Conservation (phyloP, 177 flowering plant genomes). For the Tripterygium wilfordii region DNA sequence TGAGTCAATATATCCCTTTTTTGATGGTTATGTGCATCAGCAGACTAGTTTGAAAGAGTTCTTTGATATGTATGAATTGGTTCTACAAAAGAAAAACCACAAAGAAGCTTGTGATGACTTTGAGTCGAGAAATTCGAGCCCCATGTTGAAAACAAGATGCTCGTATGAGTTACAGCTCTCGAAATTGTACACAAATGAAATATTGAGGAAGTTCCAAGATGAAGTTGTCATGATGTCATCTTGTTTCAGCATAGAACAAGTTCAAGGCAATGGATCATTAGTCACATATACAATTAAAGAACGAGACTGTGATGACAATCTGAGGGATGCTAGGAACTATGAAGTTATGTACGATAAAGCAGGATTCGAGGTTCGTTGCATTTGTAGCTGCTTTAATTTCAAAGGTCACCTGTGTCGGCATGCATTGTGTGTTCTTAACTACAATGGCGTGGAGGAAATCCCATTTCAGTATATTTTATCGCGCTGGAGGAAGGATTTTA, state of each 20-base stretch:
- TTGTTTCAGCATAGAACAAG: slow-evolving; percentile 43
- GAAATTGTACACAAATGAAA: slow-evolving; percentile 39
- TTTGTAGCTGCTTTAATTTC: slow-evolving; percentile 52
- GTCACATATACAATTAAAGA: slow-evolving; percentile 46
- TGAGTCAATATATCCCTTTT: slow-evolving; percentile 30
- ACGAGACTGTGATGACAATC: slow-evolving; percentile 24
- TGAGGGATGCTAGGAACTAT: slow-evolving; percentile 23
- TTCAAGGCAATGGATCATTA: slow-evolving; percentile 30
- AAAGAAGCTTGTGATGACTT: slow-evolving; percentile 42
- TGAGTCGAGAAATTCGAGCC: slow-evolving; percentile 36
- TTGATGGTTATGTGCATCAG: slow-evolving; percentile 37
- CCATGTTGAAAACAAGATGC: slow-evolving; percentile 33
- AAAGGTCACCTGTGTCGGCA: slow-evolving; percentile 60
- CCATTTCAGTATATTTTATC: slow-evolving; percentile 50
- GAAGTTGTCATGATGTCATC: slow-evolving; percentile 53
- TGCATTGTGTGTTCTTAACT: slow-evolving; percentile 44
- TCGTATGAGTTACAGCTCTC: slow-evolving; percentile 52
- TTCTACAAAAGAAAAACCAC: slow-evolving; percentile 31
- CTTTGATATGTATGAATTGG: slow-evolving; percentile 41
- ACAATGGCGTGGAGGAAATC: slow-evolving; percentile 49
- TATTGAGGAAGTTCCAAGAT: slow-evolving; percentile 43
- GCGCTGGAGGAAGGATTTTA: slow-evolving; percentile 66
- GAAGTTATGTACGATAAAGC: slow-evolving; percentile 52
- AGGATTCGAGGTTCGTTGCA: slow-evolving; percentile 45
- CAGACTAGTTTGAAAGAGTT: slow-evolving; percentile 56